Evolutionary conservation across 306 rosid genomes (phyloP).

Genomic region (Prunus campanulata): DNA sequence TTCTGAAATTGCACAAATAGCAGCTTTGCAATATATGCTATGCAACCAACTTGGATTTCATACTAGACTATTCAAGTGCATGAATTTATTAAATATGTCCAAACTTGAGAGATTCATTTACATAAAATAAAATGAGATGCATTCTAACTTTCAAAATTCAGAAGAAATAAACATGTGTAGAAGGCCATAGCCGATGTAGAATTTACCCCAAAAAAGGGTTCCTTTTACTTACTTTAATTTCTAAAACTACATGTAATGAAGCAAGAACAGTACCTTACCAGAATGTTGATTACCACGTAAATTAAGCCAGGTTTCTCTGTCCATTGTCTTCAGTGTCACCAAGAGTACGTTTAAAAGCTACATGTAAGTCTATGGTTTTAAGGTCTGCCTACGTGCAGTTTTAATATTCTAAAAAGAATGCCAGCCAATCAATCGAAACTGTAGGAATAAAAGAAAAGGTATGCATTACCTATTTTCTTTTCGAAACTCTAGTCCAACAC

Average conservation of each 20-base stretch:
- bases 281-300: background rate
- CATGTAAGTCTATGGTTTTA: background rate
- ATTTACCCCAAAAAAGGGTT: background rate
- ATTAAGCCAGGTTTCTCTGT: background rate
- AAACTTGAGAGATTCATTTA: background rate
- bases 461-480: conserved; percentile 1
- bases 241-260: background rate
- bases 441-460: background rate
- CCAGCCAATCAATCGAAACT: background rate
- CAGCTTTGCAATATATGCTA: background rate
- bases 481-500: background rate
- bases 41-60: background rate
- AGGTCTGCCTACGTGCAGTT: background rate
- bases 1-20: background rate
- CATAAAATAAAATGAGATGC: background rate
- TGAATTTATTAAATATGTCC: background rate
- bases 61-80: background rate
- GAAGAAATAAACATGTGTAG: background rate
- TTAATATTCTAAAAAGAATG: background rate
- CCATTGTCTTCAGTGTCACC: background rate
- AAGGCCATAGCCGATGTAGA: background rate
- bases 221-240: background rate
- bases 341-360: background rate
- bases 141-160: background rate
- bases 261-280: background rate